Base-by-base conservation (phyloP, 495 filamentous ascomycete genomes). In the Daldinia grandis region DNA sequence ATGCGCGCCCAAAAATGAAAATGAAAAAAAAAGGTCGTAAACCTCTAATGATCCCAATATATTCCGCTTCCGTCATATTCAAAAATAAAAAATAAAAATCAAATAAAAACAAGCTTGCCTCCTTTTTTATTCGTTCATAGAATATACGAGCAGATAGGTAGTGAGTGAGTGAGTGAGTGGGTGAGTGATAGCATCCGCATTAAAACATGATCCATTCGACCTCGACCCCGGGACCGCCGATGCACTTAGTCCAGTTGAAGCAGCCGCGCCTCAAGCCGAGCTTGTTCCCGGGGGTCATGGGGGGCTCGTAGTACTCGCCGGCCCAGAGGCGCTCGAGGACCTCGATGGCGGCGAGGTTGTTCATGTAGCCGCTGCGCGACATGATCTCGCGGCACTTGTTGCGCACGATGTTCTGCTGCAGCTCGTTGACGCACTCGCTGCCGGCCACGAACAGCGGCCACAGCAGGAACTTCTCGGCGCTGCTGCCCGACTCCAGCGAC, bases 381-480 rank as follows among this genome's bases (percentile, higher is more conserved):
- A 93, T 92, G 72, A 97, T 93, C 76, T 95, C 93, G 40, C 89
- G 82, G 81, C 93, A 97, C 56, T 94, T 88, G 71, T 87, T 81
- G 19, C 93, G 87, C 51, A 98, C 90, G 53, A 93, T 86, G 31
- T 86, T 83, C 60, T 94, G 90, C 68, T 97, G 92, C 38, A 89
- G 82, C 68, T 93, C 91, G 59, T 91, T 89, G 58, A 97, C 92
- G 76, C 94, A 97, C 81, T 97, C 95, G 24, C 92, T 93, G 30
- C 95, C 94, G 0, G 89, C 90, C 55, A 98, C 91, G 76, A 97
- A 97, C 9, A 98, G 85, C 8, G 95, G 94, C 95, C 95, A 98
- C 2, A 98, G 88, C 25, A 98, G 82, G 73, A 95, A 97, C 75
- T 97, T 95, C 78, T 95, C 92, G 51, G 87, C 84, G 66, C 79